Percentiles rank a stretch among this genome's conserved stretches.
phyloP scores from a whole-genome alignment of 2,329 filamentous ascomycete species.

The Microsporum ferrugineum region DNA sequence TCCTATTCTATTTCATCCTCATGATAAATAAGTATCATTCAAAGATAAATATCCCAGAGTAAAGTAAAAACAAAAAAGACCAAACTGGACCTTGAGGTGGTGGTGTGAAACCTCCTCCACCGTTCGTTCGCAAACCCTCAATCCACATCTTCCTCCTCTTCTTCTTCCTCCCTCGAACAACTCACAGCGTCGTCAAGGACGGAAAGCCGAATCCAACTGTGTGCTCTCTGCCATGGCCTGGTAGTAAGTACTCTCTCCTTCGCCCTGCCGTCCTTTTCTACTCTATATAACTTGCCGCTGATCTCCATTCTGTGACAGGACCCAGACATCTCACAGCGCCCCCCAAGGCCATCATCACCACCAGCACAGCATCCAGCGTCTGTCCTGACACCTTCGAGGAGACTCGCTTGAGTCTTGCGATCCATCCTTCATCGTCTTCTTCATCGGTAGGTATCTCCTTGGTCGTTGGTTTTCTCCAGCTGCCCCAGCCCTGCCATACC shows the following conservation, averaged over 20 bases:
- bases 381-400: background rate
- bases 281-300: conserved; percentile 1
- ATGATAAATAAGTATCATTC: background rate
- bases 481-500: background rate
- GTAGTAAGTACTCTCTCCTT: background rate
- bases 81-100: background rate
- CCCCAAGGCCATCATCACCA: conserved; percentile 3
- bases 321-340: conserved; percentile 3
- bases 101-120: conserved; percentile 4
- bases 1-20: too few relatives aligned
- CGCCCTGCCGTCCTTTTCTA: background rate
- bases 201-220: background rate
- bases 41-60: background rate
- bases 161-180: background rate
- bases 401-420: conserved; percentile 9
- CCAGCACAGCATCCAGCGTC: conserved; percentile 8
- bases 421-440: conserved; percentile 1
- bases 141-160: background rate
- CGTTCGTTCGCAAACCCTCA: background rate
- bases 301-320: conserved; percentile 4
- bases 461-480: background rate
- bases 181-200: background rate
- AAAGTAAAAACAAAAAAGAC: background rate
- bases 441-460: conserved; percentile 10
- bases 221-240: background rate